Conservation (phyloP, 2,329 filamentous ascomycete species). For the Cercospora zeae-maydis region DNA sequence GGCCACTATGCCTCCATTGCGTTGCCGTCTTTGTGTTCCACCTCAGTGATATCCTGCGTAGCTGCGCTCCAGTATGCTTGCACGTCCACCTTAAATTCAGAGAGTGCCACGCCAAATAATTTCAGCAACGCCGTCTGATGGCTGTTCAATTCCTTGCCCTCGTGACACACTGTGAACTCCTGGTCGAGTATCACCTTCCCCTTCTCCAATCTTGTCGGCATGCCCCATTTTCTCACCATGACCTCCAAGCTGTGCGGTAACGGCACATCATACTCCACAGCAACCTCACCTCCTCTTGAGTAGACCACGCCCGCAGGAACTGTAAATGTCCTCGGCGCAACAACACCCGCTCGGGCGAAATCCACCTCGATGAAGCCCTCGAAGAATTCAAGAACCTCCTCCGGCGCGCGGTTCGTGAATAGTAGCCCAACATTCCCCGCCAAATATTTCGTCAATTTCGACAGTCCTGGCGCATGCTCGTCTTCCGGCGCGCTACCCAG, state of each 20-base stretch:
- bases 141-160: conserved; percentile 81
- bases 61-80: conserved; percentile 54
- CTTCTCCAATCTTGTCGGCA: conserved; percentile 84
- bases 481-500: conserved; percentile 70
- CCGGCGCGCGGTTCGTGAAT: conserved; percentile 74
- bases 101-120: conserved; percentile 84
- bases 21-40: conserved; percentile 27
- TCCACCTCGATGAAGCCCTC: conserved; percentile 69
- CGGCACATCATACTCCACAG: conserved; percentile 76
- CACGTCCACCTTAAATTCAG: conserved; percentile 81
- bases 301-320: conserved; percentile 82
- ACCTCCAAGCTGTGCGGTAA: conserved; percentile 87
- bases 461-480: conserved; percentile 74
- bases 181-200: conserved; percentile 78
- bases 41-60: conserved; percentile 34
- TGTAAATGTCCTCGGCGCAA: conserved; percentile 69
- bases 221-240: conserved; percentile 79
- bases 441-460: conserved; percentile 66
- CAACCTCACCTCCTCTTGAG: conserved; percentile 72
- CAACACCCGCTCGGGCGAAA: conserved; percentile 83
- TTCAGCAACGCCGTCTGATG: conserved; percentile 91
- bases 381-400: conserved; percentile 70
- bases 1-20: conserved; percentile 32
- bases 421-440: conserved; percentile 82
- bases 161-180: conserved; percentile 73